Percentiles rank a stretch among this genome's conserved stretches.
phyloP scores from a whole-genome alignment of 768 basidiomycete species.

The Suillus decipiens region DNA sequence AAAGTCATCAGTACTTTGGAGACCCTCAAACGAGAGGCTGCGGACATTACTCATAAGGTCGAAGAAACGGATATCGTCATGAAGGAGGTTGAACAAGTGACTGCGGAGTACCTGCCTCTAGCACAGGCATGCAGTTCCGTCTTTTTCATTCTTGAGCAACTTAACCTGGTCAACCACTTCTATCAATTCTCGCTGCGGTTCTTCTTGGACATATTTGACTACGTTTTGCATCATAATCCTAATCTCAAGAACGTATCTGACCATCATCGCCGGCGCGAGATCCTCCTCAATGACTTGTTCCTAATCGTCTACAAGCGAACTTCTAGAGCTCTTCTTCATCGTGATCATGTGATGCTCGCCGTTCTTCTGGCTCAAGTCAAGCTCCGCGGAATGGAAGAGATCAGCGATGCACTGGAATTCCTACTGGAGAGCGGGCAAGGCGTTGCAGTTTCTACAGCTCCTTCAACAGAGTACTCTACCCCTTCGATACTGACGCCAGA shows the following conservation, averaged over 20 bases:
- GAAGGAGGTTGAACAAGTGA: conserved; percentile 95
- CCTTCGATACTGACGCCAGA: conserved; percentile 60
- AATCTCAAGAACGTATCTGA: conserved; percentile 82
- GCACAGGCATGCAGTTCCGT: conserved; percentile 96
- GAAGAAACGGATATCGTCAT: conserved; percentile 96
- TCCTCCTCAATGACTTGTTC: conserved; percentile 88
- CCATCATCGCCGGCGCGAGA: conserved; percentile 68
- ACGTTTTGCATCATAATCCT: conserved; percentile 89
- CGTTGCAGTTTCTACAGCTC: conserved; percentile 36
- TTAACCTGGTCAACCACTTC: conserved; percentile 94
- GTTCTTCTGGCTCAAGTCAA: conserved; percentile 90
- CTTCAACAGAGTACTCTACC: conserved; percentile 38
- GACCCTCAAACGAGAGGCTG: conserved; percentile 93
- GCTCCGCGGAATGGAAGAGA: conserved; percentile 76
- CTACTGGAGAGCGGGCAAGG: conserved; percentile 87
- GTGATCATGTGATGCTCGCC: conserved; percentile 89
- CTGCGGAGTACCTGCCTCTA: conserved; percentile 89
- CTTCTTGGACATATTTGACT: conserved; percentile 99
- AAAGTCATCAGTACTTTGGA: conserved; percentile 97
- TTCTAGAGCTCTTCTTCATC: conserved; percentile 85
- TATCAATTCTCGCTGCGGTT: conserved; percentile 98
- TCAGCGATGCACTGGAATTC: conserved; percentile 85
- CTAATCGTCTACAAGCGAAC: conserved; percentile 85
- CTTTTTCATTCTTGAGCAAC: conserved; percentile 95
- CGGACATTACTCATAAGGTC: conserved; percentile 93